Evolutionary conservation across 140 eudicot species (phyloP).

Genomic region (Oenanthe javanica): DNA sequence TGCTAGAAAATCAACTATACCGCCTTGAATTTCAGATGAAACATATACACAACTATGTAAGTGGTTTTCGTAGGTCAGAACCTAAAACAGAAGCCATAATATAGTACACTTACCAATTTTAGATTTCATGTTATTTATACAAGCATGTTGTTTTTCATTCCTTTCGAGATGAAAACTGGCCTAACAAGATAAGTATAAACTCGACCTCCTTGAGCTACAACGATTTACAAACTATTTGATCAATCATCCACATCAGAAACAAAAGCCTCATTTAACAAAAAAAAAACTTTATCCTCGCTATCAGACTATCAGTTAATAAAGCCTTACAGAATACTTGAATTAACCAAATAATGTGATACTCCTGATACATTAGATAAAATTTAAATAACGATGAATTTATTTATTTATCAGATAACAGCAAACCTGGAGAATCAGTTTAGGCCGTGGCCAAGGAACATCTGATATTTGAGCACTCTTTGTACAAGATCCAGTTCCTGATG

Average conservation of each 20-base stretch:
- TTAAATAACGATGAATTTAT: neutral
- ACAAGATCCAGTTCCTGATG: slow-evolving; percentile 19
- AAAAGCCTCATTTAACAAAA: neutral
- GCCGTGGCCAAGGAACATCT: slow-evolving; percentile 18
- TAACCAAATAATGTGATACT: neutral
- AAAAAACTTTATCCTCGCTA: neutral
- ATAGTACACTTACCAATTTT: neutral
- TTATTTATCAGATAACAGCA: neutral
- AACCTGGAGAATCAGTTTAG: slow-evolving; percentile 35
- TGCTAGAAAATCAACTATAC: neutral
- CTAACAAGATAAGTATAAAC: neutral
- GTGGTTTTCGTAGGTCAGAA: neutral
- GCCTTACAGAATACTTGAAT: slow-evolving; percentile 9
- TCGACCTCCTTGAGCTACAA: neutral
- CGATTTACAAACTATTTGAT: neutral
- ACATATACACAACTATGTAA: neutral
- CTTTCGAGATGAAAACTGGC: neutral
- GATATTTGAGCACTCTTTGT: slow-evolving; percentile 16
- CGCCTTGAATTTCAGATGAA: neutral
- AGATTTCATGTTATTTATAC: neutral
- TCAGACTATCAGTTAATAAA: neutral
- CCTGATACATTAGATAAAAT: neutral
- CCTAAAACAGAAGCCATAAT: neutral
- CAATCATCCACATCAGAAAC: slow-evolving; percentile 32
- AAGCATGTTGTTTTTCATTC: neutral